phyloP scores from a whole-genome alignment of 2,329 filamentous ascomycete genomes.

The Colletotrichum zoysiae region DNA sequence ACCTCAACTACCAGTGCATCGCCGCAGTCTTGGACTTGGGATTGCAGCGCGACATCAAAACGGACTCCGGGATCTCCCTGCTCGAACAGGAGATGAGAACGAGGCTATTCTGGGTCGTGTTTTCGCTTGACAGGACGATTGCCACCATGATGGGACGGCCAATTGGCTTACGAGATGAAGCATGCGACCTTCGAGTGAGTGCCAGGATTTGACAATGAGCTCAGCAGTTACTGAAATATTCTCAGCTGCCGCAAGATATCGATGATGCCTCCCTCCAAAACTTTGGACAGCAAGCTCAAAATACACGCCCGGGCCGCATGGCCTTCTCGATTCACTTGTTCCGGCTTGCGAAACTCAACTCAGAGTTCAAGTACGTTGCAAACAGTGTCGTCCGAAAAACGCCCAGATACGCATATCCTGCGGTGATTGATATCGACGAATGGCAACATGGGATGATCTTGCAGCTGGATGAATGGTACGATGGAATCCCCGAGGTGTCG shows the following conservation, averaged over 20 bases:
- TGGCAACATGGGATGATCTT: slow-evolving; percentile 61
- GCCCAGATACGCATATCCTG: slow-evolving; percentile 62
- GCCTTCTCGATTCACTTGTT: slow-evolving; percentile 63
- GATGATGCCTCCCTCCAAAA: slow-evolving; percentile 43
- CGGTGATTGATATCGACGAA: slow-evolving; percentile 56
- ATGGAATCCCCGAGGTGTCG: slow-evolving; percentile 15
- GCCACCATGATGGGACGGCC: slow-evolving; percentile 69
- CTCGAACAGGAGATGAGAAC: slow-evolving; percentile 67
- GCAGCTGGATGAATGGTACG: slow-evolving; percentile 56
- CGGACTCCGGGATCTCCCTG: slow-evolving; percentile 57
- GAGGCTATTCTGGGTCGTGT: slow-evolving; percentile 67
- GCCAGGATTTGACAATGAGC: too few species aligned
- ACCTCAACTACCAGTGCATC: slow-evolving; percentile 67
- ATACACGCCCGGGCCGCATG: slow-evolving; percentile 3
- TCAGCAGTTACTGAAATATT: slow-evolving; percentile 39
- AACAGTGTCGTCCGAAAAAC: slow-evolving; percentile 63
- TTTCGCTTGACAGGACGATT: slow-evolving; percentile 63
- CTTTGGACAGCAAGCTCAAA: not conserved
- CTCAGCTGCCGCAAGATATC: slow-evolving; percentile 48
- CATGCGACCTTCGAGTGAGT: slow-evolving; percentile 63
- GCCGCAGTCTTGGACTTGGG: slow-evolving; percentile 64
- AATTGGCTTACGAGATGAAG: slow-evolving; percentile 67
- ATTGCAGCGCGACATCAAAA: slow-evolving; percentile 61
- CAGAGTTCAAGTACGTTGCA: slow-evolving; percentile 69
- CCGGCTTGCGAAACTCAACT: slow-evolving; percentile 61